These are phyloP conservation scores for Coniophora puteana DNA, from an alignment of 1,284 basidiomycete species.

Conservation along the genomic window DNA sequence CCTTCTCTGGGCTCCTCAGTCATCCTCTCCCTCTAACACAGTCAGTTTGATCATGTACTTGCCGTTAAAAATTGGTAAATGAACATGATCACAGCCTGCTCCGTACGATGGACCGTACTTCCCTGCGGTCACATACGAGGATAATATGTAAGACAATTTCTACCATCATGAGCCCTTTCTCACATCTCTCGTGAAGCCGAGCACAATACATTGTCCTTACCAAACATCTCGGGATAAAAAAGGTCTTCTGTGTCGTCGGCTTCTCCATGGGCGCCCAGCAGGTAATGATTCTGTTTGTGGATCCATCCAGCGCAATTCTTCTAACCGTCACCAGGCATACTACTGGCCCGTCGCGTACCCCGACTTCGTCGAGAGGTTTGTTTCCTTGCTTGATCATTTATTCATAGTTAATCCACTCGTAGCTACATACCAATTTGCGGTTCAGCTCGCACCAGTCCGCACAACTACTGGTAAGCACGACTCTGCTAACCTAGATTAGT, in stretches of 20 bases:
- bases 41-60: slow-evolving; percentile 9
- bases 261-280: slow-evolving; percentile 61
- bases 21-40: slow-evolving; percentile 18
- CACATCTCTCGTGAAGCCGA: slow-evolving; percentile 31
- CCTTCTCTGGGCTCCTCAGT: slow-evolving; percentile 6
- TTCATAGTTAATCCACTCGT: slow-evolving; percentile 6
- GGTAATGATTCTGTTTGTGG: slow-evolving; percentile 21
- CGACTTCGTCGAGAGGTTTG: slow-evolving; percentile 49
- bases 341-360: slow-evolving; percentile 61
- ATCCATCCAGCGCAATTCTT: not conserved
- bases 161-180: not conserved
- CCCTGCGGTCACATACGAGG: slow-evolving; percentile 48
- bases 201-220: slow-evolving; percentile 54
- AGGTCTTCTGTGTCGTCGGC: slow-evolving; percentile 21
- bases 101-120: slow-evolving; percentile 49
- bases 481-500: not conserved
- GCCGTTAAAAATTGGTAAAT: not conserved
- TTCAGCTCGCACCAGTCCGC: slow-evolving; percentile 57
- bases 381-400: not conserved
- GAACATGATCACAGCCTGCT: slow-evolving; percentile 27
- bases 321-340: slow-evolving; percentile 40
- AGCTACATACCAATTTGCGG: slow-evolving; percentile 54
- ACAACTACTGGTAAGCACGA: slow-evolving; percentile 50
- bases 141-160: slow-evolving; percentile 46
- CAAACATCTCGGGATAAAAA: slow-evolving; percentile 44